These are phyloP conservation scores for Prorocentrum cordatum DNA, from an alignment of 169 alveolate genomes.

Conservation along the genomic window DNA sequence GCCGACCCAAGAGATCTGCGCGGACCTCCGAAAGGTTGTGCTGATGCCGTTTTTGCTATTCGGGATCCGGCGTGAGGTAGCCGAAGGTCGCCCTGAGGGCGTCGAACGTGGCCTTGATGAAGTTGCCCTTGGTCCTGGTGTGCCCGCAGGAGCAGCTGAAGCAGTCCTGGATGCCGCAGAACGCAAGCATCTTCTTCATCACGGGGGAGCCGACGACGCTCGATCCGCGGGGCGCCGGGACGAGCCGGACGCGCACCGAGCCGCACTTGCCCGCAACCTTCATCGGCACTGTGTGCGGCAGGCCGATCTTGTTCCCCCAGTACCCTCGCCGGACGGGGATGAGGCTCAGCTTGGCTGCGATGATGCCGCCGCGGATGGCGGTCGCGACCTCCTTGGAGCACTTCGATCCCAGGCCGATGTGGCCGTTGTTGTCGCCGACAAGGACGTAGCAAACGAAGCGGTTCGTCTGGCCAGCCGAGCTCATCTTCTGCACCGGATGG, in stretches of 20 bases:
- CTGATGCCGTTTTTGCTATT: no score
- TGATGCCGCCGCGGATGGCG: conserved; percentile 99
- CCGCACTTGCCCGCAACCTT: conserved; percentile 99
- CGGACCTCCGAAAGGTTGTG: no score
- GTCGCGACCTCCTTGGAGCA: conserved; percentile 99
- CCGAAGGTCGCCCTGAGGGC: no score
- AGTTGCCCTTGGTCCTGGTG: conserved; percentile 91
- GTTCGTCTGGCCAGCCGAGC: conserved; percentile 99
- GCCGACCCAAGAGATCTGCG: no score
- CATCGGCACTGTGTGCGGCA: conserved; percentile 99
- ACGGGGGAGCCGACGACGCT: conserved; percentile 8
- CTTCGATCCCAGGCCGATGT: conserved; percentile 77
- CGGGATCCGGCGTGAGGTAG: no score
- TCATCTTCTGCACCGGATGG: conserved; percentile 99
- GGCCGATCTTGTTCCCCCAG: conserved; percentile 99
- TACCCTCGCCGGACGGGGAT: conserved; percentile 99
- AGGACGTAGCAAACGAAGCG: conserved; percentile 99
- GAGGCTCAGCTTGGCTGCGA: conserved; percentile 96
- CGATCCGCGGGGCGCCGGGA: conserved; percentile 95
- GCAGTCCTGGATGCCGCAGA: conserved; percentile 99
- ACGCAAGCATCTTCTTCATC: conserved; percentile 72
- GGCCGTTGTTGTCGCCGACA: conserved; percentile 86
- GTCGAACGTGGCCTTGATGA: conserved; percentile 55
- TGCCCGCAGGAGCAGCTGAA: conserved; percentile 95
- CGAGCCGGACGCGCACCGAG: conserved; percentile 98